Percentiles rank a stretch among this genome's conserved stretches.
Evolutionary conservation across 2,329 filamentous ascomycete genomes (phyloP).

Genomic region (Trichoderma sp.): DNA sequence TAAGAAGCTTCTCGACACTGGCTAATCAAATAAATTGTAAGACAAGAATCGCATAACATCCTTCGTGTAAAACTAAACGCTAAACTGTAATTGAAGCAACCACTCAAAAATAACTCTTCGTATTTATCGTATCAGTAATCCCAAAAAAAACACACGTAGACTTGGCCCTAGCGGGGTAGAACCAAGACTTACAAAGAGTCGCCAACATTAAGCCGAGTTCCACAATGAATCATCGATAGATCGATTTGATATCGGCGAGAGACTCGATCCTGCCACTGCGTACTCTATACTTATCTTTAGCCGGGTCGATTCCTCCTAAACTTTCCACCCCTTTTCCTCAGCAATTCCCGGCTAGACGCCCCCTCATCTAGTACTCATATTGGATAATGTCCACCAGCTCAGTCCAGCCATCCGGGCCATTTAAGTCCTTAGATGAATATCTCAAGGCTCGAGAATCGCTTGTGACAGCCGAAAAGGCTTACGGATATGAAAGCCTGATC

Average conservation of each 20-base stretch:
- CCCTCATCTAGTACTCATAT: not conserved
- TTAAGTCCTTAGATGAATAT: not conserved
- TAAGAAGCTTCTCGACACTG: not conserved
- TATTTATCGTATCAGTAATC: not conserved
- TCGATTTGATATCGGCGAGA: not conserved
- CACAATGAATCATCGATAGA: not conserved
- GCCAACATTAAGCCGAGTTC: not conserved
- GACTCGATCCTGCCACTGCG: no score
- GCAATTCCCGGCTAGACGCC: not conserved
- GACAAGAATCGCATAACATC: no score
- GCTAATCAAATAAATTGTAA: not conserved
- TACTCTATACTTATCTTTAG: not conserved
- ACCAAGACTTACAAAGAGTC: not conserved
- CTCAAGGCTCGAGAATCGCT: slow-evolving; percentile 5
- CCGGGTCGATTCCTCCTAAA: not conserved
- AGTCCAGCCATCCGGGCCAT: not conserved
- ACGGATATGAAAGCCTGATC: not conserved
- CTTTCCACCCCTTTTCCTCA: not conserved
- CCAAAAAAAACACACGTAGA: not conserved
- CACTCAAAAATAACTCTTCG: not conserved
- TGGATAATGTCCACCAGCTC: not conserved
- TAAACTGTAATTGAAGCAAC: no score
- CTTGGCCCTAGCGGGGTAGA: not conserved
- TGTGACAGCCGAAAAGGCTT: not conserved
- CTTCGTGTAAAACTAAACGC: no score